These are phyloP conservation scores for Clavispora fructus DNA, from an alignment of 805 yeast species.

Conservation along the genomic window DNA sequence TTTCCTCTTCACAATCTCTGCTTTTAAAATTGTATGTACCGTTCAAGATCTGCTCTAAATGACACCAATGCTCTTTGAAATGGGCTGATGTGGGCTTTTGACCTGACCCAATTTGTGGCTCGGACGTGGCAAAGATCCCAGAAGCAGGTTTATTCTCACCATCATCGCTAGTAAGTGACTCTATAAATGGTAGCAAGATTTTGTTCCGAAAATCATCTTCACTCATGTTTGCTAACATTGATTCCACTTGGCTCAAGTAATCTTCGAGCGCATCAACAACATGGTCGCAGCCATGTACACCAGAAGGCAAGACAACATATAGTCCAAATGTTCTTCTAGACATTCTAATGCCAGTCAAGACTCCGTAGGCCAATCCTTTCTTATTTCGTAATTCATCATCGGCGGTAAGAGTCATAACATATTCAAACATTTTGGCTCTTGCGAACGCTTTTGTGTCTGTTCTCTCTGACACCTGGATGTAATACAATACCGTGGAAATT, in stretches of 20 bases:
- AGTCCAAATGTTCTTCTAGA: slow-evolving; percentile 52
- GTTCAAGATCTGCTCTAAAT: slow-evolving; percentile 47
- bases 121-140: slow-evolving; percentile 18
- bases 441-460: slow-evolving; percentile 27
- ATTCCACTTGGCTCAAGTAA: slow-evolving; percentile 40
- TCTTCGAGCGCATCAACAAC: slow-evolving; percentile 45
- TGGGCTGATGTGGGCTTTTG: slow-evolving; percentile 11
- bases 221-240: slow-evolving; percentile 20
- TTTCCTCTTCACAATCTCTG: slow-evolving; percentile 23
- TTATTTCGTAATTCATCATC: slow-evolving; percentile 47
- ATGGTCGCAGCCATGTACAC: slow-evolving; percentile 33
- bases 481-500: slow-evolving; percentile 44
- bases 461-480: slow-evolving; percentile 53
- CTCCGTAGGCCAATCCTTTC: slow-evolving; percentile 58
- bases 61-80: slow-evolving; percentile 35
- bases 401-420: slow-evolving; percentile 40
- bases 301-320: slow-evolving; percentile 54
- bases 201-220: slow-evolving; percentile 30
- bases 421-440: slow-evolving; percentile 43
- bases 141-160: slow-evolving; percentile 11
- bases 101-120: slow-evolving; percentile 25
- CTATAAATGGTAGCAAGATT: slow-evolving; percentile 35
- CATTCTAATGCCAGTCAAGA: slow-evolving; percentile 51
- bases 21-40: slow-evolving; percentile 38
- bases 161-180: slow-evolving; percentile 2